phyloP scores from a whole-genome alignment of 768 basidiomycete genomes.

The Termitomyces sp. region DNA sequence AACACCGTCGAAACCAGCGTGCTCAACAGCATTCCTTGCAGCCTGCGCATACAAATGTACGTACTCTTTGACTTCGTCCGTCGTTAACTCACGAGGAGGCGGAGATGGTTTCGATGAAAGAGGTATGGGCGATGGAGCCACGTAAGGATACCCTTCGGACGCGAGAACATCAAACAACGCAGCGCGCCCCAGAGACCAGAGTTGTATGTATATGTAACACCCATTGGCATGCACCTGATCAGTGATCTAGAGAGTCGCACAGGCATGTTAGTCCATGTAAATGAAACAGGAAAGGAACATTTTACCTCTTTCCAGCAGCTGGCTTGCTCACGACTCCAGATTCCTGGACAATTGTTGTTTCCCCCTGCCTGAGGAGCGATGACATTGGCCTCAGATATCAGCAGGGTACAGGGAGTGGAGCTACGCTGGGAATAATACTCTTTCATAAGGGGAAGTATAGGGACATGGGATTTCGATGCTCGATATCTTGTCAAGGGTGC shows the following conservation, averaged over 20 bases:
- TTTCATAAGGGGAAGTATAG: conserved; percentile 29
- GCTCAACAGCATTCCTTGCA: conserved; percentile 49
- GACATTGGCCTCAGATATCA: conserved; percentile 51
- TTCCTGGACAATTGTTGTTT: conserved; percentile 44
- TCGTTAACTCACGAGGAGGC: conserved; percentile 40
- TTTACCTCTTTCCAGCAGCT: not conserved
- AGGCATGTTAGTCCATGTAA: not conserved
- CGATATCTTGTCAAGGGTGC: conserved; percentile 7
- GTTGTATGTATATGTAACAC: conserved; percentile 48
- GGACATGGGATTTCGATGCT: conserved; percentile 20
- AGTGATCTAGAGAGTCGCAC: conserved; percentile 1
- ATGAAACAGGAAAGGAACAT: not conserved
- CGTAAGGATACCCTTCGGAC: conserved; percentile 24
- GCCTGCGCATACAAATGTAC: conserved; percentile 47
- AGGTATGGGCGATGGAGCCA: conserved; percentile 28
- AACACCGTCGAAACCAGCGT: conserved; percentile 67
- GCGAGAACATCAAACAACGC: conserved; percentile 29
- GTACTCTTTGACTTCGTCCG: conserved; percentile 46
- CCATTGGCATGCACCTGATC: conserved; percentile 48
- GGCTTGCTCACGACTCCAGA: conserved; percentile 41
- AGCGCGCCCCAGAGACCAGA: conserved; percentile 53
- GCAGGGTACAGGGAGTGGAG: conserved; percentile 41
- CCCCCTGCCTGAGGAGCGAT: conserved; percentile 44
- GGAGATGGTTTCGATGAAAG: conserved; percentile 14
- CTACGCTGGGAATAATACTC: conserved; percentile 46